These are phyloP conservation scores for Didymella pinodella DNA, from an alignment of 2,329 filamentous ascomycete species.

Conservation along the genomic window DNA sequence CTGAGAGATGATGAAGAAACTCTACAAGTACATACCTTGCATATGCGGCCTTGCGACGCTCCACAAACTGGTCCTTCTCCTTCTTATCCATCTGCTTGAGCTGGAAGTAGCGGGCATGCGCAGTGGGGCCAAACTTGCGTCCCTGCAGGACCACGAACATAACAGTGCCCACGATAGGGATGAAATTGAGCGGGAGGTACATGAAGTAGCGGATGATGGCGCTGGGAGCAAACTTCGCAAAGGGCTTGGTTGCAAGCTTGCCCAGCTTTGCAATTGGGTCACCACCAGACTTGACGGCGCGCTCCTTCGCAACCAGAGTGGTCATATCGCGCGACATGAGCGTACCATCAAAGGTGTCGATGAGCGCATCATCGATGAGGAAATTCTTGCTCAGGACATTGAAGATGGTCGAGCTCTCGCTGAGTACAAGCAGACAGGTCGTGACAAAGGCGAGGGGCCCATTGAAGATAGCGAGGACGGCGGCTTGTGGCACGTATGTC, in stretches of 20 bases:
- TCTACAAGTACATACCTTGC: conserved; percentile 66
- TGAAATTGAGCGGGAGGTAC: conserved; percentile 91
- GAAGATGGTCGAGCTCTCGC: conserved; percentile 60
- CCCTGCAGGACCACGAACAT: conserved; percentile 80
- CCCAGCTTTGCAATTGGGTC: conserved; percentile 65
- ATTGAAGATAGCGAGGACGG: conserved; percentile 82
- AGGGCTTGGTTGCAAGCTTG: conserved; percentile 63
- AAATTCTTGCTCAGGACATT: conserved; percentile 71
- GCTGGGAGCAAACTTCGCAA: conserved; percentile 60
- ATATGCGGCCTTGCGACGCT: conserved; percentile 76
- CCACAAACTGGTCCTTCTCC: conserved; percentile 73
- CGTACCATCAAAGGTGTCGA: conserved; percentile 87
- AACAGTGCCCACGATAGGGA: conserved; percentile 84
- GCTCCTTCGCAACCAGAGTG: conserved; percentile 74
- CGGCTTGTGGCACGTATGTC: conserved; percentile 84
- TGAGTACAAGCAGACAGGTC: conserved; percentile 70
- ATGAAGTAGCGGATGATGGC: conserved; percentile 80
- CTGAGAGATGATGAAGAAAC: neutral
- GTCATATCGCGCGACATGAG: conserved; percentile 64
- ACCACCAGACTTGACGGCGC: conserved; percentile 69
- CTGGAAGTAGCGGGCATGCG: conserved; percentile 80
- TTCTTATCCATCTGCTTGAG: conserved; percentile 80
- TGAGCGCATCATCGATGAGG: conserved; percentile 79
- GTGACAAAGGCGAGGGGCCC: conserved; percentile 81
- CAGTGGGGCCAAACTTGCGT: conserved; percentile 60